Evolutionary conservation across 1,139 yeast species (phyloP).

Genomic region (Lodderomyces elongisporus): DNA sequence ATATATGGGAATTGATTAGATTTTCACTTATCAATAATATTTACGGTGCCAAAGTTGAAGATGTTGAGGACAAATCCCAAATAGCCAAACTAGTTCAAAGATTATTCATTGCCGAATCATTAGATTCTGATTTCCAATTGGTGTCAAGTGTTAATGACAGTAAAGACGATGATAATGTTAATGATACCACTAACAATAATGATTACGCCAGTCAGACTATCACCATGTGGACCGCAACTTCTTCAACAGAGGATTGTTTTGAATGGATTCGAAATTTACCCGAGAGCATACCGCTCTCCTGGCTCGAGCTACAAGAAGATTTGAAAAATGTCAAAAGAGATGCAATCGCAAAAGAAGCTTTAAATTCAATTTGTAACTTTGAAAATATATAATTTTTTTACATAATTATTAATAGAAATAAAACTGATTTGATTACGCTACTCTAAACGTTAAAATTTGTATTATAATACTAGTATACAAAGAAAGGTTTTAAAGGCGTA

Average conservation of each 20-base stretch:
- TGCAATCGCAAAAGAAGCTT: neutral
- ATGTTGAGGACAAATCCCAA: slow-evolving; percentile 36
- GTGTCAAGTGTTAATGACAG: slow-evolving; percentile 32
- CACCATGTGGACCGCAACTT: too few relatives aligned
- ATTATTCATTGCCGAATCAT: slow-evolving; percentile 25
- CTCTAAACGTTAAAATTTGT: too few relatives aligned
- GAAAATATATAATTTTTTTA: too few relatives aligned
- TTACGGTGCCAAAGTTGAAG: slow-evolving; percentile 73
- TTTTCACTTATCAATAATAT: slow-evolving; percentile 50
- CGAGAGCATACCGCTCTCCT: slow-evolving; percentile 51
- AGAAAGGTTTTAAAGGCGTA: too few relatives aligned
- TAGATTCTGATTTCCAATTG: slow-evolving; percentile 23
- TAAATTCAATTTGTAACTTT: too few relatives aligned
- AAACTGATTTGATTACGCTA: too few relatives aligned
- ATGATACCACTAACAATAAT: too few relatives aligned
- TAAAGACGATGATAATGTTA: slow-evolving; percentile 17
- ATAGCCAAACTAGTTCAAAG: slow-evolving; percentile 20
- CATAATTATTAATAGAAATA: too few relatives aligned
- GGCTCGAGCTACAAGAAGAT: slow-evolving; percentile 51
- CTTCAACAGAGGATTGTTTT: too few relatives aligned
- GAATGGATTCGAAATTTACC: slow-evolving; percentile 63
- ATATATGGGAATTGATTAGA: slow-evolving; percentile 48
- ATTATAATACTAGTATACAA: too few relatives aligned
- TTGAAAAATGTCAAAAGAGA: neutral
- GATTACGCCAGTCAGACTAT: too few relatives aligned